Base-by-base conservation (phyloP, 2,329 filamentous ascomycete genomes). In the Rhynchosporium graminicola region DNA sequence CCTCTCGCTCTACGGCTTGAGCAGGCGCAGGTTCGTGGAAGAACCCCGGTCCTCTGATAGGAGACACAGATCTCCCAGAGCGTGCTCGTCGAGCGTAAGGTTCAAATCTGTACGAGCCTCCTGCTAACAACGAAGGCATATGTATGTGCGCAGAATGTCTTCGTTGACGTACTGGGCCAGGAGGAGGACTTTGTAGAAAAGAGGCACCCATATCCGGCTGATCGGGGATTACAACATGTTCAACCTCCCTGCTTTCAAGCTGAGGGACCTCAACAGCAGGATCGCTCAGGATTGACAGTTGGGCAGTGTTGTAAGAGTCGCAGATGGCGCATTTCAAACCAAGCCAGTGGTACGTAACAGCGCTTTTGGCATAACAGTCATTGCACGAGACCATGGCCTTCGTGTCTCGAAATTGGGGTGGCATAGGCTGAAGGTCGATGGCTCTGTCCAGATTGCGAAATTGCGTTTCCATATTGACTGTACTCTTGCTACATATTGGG, bases 381-480 rank as follows among this genome's bases (percentile, higher is more conserved):
- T 99, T 98, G 77, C 95, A 99, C 65, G 93, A 86, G 56, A 98
- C 86, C 66, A 93, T 85, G 13, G 92, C 94, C 65, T 87, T 87
- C 4, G 91, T 92, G 70, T 92, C 86, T 64, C 80, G 82, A 71
- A 93, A 96, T 67, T 96, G 90, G 5, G 82, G 78, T 0, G 95
- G 95, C 92, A 99, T 98, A 1, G 95, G 95, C 74, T 99, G 95
- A 50, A 83, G 83, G 67, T 90, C 84, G 64, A 99, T 97, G 56
- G 92, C 88, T 58, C 92, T 85, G 71, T 97, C 94, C 40, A 98
- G 78, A 69, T 95, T 95, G 55, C 92, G 87, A 79, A 98, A 99
- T 70, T 96, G 90, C 43, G 91, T 85, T 73, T 97, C 94, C 94
- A 99, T 99, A 73, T 98, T 98, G 68, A 92, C 86, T n/a, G 96